Base-by-base conservation (phyloP, 2,329 filamentous ascomycete genomes). In the Pseudogymnoascus sp. region DNA sequence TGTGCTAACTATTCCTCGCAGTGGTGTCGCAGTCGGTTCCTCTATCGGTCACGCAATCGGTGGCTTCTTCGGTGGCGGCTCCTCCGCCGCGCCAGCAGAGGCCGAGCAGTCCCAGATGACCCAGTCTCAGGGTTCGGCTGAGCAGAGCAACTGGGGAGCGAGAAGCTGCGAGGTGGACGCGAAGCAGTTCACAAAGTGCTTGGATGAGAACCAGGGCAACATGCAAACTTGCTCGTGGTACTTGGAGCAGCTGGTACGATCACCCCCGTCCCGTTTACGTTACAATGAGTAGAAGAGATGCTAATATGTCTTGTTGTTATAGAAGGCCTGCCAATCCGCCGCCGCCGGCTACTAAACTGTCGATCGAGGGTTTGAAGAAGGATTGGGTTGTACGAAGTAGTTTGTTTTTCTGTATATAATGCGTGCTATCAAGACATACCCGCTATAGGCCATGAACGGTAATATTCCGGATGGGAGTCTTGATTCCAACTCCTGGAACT, bases 201-300 rank as follows among this genome's bases (percentile, higher is more conserved):
- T 99, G 88, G 93, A 97, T 77, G 90, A 97, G 74, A 89, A 99
- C 77, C 81, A 87, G 75, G 95, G 95, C 70, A 92, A 95, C 79
- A 87, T 99, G 88, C 88, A 89, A 75, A 96, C 97, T 75, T 99
- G 95, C 81, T 89, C 90, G 70, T 99, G 93, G 93, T 99, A 99
- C 77, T 80, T 99, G 72, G 95, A 99, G 77, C 93, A 99, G 84
- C 83, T 99, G 77, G 78, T 80, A 77, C 62, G 75, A 72, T 7
- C 15, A 17, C n/a, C 29, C 50, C 29, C n/a, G 7, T 50, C n/a
- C 50, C 17, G 31, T 62, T 62, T 59, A 19, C 35, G 11, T 40
- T 62, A 23, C 19, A 50, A 29, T 42, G 59, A 46, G 29, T 62
- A 19, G 61, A 50, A 61, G 13, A n/a, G 62, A 40, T 68, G 65